Evolutionary conservation across 805 yeast species (phyloP).

Genomic region (Brettanomyces nanus): DNA sequence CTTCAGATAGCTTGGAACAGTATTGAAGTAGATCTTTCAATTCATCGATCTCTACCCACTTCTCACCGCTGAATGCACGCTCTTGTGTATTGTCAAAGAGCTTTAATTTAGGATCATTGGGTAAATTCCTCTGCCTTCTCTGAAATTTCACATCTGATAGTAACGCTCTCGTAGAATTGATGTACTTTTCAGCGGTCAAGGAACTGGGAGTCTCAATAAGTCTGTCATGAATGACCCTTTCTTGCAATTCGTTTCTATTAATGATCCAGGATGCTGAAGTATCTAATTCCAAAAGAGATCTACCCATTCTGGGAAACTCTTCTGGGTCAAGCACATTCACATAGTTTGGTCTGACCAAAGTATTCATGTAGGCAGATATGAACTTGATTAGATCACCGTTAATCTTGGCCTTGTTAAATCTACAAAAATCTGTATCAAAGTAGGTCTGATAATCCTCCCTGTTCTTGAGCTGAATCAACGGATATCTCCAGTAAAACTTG

Average conservation of each 20-base stretch:
- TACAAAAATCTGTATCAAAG: conserved; percentile 17
- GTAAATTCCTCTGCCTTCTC: conserved; percentile 33
- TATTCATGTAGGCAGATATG: conserved; percentile 17
- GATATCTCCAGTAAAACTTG: conserved; percentile 46
- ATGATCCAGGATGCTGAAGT: conserved; percentile 48
- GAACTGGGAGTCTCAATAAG: conserved; percentile 1
- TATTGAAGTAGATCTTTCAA: conserved; percentile 26
- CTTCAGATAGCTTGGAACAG: conserved; percentile 17
- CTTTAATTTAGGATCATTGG: conserved; percentile 19
- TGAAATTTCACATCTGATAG: conserved; percentile 51
- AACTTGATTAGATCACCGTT: conserved; percentile 28
- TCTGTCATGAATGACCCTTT: conserved; percentile 42
- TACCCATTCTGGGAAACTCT: conserved; percentile 45
- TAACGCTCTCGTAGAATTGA: conserved; percentile 45
- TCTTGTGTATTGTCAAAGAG: conserved; percentile 18
- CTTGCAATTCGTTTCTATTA: conserved; percentile 41
- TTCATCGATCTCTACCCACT: conserved; percentile 38
- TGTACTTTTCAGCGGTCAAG: conserved; percentile 17
- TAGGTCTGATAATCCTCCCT: conserved; percentile 11
- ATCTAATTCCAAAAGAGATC: conserved; percentile 66
- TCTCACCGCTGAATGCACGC: conserved; percentile 16
- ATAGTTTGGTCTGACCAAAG: conserved; percentile 2
- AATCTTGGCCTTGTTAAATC: conserved; percentile 18
- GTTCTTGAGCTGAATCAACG: conserved; percentile 26
- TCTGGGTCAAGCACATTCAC: conserved; percentile 24